Evolutionary conservation across 441 rosid genomes (phyloP), one percentile per base, ranked within the genome.

Genomic region (Adansonia madagascariensis): DNA sequence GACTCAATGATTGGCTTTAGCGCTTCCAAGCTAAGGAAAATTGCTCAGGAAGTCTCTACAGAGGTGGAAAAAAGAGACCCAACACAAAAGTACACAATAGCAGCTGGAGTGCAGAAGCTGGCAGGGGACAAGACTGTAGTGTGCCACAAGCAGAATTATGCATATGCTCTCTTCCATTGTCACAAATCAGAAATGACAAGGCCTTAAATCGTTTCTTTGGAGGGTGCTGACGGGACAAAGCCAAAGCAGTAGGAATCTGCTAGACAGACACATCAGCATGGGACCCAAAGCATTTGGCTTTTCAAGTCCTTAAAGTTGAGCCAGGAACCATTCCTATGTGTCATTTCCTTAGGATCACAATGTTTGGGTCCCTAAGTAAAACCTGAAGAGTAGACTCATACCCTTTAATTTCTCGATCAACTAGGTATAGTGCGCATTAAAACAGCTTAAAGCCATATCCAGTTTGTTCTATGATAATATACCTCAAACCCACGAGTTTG

Each of bases 261-360:
- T 98, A 93, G 83, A 86, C 85, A n/a, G 84, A 95, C 81, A 95
- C 98, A 11, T 90, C 94, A 7, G 86, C 86, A 18, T 94, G 98
- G 98, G 93, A 94, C 87, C 94, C 97, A 0, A 89, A 89, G 82
- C 98, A 94, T 80, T 77, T 93, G 86, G 98, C 98, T 61, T 94
- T 94, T 72, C 95, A 89, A 81, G 88, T 91, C 55, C 93, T 92
- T 59, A 88, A 89, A 17, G 94, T 94, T 59, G 83, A 89, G 90
- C 97, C 97, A 11, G 98, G 97, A 75, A 88, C 86, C 4, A 77
- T 89, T 73, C 97, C 98, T 3, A 57, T 92, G 74, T 91, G 98
- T 82, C 98, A 94, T 76, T 93, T 92, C 86, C 95, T 93, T 79
- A 90, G 86, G 91, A 88, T 65, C 94, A 91, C 79, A 85, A 90